Conservation (phyloP, 768 basidiomycete species). For the Suillus subalutaceus region DNA sequence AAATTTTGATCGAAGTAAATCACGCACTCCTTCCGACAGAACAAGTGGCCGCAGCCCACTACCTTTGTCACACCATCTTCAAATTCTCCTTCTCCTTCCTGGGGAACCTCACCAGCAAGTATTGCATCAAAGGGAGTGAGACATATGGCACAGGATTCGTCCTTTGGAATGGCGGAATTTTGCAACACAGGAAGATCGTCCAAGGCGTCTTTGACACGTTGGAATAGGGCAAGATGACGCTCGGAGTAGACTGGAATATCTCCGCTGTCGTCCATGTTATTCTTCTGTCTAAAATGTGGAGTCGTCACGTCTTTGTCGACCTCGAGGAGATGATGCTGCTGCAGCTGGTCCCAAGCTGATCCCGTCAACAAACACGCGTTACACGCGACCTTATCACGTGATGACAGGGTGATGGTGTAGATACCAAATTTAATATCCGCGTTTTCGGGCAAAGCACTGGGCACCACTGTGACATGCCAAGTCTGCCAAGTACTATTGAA, state of each 20-base stretch:
- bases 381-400: slow-evolving; percentile 14
- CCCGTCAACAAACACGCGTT: slow-evolving; percentile 22
- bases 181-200: slow-evolving; percentile 47
- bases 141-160: slow-evolving; percentile 71
- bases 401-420: background rate
- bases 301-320: slow-evolving; percentile 9
- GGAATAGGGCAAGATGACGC: slow-evolving; percentile 16
- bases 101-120: slow-evolving; percentile 29
- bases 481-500: too few relatives aligned
- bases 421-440: background rate
- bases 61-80: slow-evolving; percentile 56
- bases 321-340: background rate
- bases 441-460: background rate
- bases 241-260: slow-evolving; percentile 21
- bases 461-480: too few relatives aligned
- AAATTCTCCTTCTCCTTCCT: slow-evolving; percentile 18
- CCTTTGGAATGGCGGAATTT: slow-evolving; percentile 41
- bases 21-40: slow-evolving; percentile 66
- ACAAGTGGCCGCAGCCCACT: slow-evolving; percentile 62
- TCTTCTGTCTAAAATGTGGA: background rate
- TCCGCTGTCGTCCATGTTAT: slow-evolving; percentile 15
- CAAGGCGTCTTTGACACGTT: slow-evolving; percentile 41
- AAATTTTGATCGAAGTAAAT: slow-evolving; percentile 9
- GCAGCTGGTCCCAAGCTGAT: slow-evolving; percentile 8
- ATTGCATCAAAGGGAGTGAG: slow-evolving; percentile 53